Evolutionary conservation across 2,329 filamentous ascomycete genomes (phyloP), one percentile per base, ranked within the genome.

Genomic region (Fusarium sp.): DNA sequence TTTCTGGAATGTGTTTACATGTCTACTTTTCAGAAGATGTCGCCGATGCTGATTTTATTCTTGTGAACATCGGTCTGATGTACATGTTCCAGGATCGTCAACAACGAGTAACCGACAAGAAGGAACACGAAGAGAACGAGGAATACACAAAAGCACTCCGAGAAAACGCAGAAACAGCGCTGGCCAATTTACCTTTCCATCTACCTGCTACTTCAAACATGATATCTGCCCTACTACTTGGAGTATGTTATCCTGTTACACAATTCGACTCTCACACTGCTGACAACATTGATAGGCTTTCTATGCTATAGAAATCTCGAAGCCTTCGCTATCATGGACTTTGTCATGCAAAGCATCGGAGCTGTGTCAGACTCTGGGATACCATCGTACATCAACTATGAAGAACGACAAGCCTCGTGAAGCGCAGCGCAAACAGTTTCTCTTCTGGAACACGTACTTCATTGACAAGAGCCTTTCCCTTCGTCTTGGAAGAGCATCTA

Each of bases 381-480:
- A 78, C 24, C 76, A 79, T 54, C 67, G 77, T 10, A 45, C 66
- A 37, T 74, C 72, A 13, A 70, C 72, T 9, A 73, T 73, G 65
- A 76, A 75, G 25, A 71, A 72, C 12, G 71, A 74, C 11, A 55
- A 53, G 25, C 45, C 60, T 6, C 59, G 52, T 4, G 67, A 76
- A 2, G 54, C 46, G 4, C 59, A 69, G n/a, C 59, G 66, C 69
- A 76, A 76, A 34, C 60, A 68, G 16, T 73, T 81, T 3, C 72
- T 89, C 11, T 90, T 90, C 72, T 90, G 88, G 88, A 82, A 79
- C 40, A 77, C 86, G 0, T 90, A 90, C 67, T 83, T 85, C 48
- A 77, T 89, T 18, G 85, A 89, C 64, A 88, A 86, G 62, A 82
- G 82, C 20, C 77, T 90, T 20, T 85, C 86, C 0, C 80, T 90